Evolutionary conservation across 164 flowering plant genomes (phyloP), one percentile per base, ranked within the genome.

Genomic region (Berberis thunbergii): DNA sequence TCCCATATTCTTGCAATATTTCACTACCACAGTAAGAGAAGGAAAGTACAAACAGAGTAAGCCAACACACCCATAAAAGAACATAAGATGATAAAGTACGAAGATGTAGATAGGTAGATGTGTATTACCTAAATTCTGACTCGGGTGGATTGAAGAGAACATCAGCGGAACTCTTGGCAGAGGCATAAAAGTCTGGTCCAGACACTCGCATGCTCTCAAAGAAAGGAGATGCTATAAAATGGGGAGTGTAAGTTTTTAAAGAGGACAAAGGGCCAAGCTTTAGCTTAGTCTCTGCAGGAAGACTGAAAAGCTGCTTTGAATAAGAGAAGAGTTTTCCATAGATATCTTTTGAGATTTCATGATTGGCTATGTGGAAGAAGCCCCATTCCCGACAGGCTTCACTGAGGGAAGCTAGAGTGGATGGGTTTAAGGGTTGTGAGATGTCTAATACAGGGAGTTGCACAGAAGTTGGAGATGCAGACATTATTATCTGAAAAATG

Each of bases 151-250:
- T 65, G 57, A 82, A 75, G 60, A 92, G 82, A 4, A 64, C 70
- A 52, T 77, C 77, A 0, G 80, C 72, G 55, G 98, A 89, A 72
- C 73, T 75, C 76, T 84, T 73, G 3, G 89, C 91, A 61, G 96
- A 87, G 63, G 75, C 70, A 66, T 68, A 80, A 73, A 86, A 89
- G 66, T 89, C 84, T 6, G 96, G 95, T 12, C 98, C 98, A 45
- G 83, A 81, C n/a, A 92, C 88, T 7, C 81, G 67, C 26, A 92
- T 72, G 73, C 91, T 81, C 62, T 89, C 98, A 62, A 79, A 92
- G 74, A 76, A 89, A 41, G 98, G 98, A 11, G 98, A 92, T 49
- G 94, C 98, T 56, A 92, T 89, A 77, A 87, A 87, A 69, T 75
- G 95, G 39, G 98, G 96, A 44, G 96, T 92, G 67, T 92, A 89